phyloP scores from a whole-genome alignment of 768 basidiomycete genomes.

The Amanita pseudoporphyria region DNA sequence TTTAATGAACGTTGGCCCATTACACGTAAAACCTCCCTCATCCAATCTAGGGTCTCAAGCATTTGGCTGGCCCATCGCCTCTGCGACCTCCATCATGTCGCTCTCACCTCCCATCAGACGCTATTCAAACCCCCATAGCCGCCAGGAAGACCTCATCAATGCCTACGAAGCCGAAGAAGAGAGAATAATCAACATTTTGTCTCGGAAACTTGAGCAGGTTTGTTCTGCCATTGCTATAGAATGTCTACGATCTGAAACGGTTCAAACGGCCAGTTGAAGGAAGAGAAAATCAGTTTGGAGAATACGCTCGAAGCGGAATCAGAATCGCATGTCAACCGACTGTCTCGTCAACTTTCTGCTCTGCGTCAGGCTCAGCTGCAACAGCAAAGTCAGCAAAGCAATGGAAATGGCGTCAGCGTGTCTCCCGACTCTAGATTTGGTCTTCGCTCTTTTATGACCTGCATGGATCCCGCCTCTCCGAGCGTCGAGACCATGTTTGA shows the following conservation, averaged over 20 bases:
- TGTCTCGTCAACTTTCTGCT: slow-evolving; percentile 61
- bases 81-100: slow-evolving; percentile 21
- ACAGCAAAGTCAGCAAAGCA: slow-evolving; percentile 23
- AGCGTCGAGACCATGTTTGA: slow-evolving; percentile 57
- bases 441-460: slow-evolving; percentile 20
- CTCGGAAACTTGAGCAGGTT: slow-evolving; percentile 79
- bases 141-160: slow-evolving; percentile 74
- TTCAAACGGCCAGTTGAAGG: slow-evolving; percentile 43
- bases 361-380: slow-evolving; percentile 52
- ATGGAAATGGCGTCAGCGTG: slow-evolving; percentile 16
- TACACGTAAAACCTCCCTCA: background rate
- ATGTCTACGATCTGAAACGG: background rate
- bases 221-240: slow-evolving; percentile 11
- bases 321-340: slow-evolving; percentile 74
- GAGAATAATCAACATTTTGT: slow-evolving; percentile 75
- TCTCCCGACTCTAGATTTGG: slow-evolving; percentile 26
- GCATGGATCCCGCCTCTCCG: slow-evolving; percentile 24
- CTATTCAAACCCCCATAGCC: slow-evolving; percentile 41
- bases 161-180: slow-evolving; percentile 89
- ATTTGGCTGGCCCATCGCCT: background rate
- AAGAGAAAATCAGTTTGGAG: slow-evolving; percentile 79
- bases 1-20: background rate
- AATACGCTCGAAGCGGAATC: slow-evolving; percentile 78
- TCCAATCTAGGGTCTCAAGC: background rate
- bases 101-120: slow-evolving; percentile 52